Base-by-base conservation (phyloP, 2,329 filamentous ascomycete species). In the Xenoacremonium recifei region DNA sequence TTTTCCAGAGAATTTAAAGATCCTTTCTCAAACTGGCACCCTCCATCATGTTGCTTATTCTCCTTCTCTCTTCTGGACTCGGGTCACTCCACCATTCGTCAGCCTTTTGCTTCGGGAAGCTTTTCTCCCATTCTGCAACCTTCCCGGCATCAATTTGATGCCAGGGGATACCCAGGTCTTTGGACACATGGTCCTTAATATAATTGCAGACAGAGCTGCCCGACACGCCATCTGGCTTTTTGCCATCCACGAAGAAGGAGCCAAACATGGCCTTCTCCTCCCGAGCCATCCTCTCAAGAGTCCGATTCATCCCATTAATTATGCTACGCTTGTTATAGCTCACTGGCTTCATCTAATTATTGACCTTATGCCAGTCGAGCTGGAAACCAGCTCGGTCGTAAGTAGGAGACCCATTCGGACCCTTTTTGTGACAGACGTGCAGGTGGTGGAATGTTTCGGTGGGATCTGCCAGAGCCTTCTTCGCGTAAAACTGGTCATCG, bases 311-410 rank as follows among this genome's bases (percentile, higher is more conserved):
- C 1, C 48, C 33, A 0, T 37, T 44, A 2, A 55, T 40, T 5
- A 32, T 38, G 0, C 25, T 3, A 3, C 37, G 47, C 25, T 47
- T 55, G 19, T 32, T 51, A 2, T 45, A 55, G 3, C 11, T 4
- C 3, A 6, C 3, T 4, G 48, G 52, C 20, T 47, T 53, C 48
- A 55, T 54, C 40, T 37, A 44, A 10, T 38, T 27, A 4, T 31
- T 31, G 0, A 55, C 48, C 13, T 55, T 55, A 0, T 43, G 13
- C 25, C 43, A 54, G 15, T 55, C 52, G 2, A 55, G 44, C 27
- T 55, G 45, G 13, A 48, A 55, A 2, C 52, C 50, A 0, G 35
- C 48, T 0, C 4, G 5, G 15, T 55, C 48, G 4, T 54, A 55
- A 2, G 48, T 44, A 0, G 52, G 48, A 0, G 42, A 35, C 3